phyloP scores from a whole-genome alignment of 495 filamentous ascomycete genomes.

The Thermothielavioides terrestris region DNA sequence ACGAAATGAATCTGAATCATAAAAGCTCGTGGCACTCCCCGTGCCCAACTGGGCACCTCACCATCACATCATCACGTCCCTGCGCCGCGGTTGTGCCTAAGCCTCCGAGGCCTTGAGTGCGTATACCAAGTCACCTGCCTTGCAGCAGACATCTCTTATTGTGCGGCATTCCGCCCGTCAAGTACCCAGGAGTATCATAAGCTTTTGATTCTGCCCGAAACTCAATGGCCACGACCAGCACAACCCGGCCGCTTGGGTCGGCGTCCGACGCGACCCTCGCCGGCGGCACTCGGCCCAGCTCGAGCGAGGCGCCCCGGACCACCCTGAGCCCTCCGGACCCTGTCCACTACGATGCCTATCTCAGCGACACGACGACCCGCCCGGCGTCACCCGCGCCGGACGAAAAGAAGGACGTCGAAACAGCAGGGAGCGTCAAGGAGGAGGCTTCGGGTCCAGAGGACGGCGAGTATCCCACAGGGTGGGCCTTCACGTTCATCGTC shows the following conservation, averaged over 20 bases:
- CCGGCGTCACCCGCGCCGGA: slow-evolving; percentile 4
- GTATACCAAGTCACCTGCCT: no score
- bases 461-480: slow-evolving; percentile 27
- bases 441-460: neutral
- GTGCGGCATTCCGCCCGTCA: no score
- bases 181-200: no score
- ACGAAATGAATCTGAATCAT: no score
- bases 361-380: slow-evolving; percentile 12
- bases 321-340: slow-evolving; percentile 1
- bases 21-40: no score
- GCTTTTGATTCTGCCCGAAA: no score
- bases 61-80: no score
- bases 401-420: neutral
- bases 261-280: neutral
- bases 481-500: slow-evolving; percentile 32
- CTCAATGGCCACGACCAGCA: neutral
- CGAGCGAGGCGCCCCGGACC: neutral
- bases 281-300: neutral
- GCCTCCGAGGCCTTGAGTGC: no score
- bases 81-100: no score
- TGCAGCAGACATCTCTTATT: no score
- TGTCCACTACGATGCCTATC: slow-evolving; percentile 8
- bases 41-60: no score
- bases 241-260: neutral
- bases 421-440: slow-evolving; percentile 47